Evolutionary conservation across 1,284 basidiomycete genomes (phyloP).

Genomic region (Microbotryum silenes-acaulis): DNA sequence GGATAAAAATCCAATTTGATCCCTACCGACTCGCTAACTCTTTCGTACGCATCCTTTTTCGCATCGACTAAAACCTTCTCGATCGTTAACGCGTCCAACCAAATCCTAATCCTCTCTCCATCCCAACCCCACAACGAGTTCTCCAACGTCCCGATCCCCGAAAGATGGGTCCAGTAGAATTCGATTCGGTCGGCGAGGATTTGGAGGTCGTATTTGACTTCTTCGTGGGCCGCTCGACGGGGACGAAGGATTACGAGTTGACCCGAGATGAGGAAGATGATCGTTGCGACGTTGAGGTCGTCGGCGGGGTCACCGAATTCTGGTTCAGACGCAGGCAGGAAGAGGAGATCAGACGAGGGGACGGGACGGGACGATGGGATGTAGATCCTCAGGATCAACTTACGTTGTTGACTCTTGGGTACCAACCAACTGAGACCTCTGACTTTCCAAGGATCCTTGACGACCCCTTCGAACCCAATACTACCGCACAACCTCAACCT

Average conservation of each 20-base stretch:
- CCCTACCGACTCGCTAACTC: conserved; percentile 83
- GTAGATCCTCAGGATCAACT: conserved; percentile 36
- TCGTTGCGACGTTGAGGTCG: conserved; percentile 86
- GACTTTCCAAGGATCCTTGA: conserved; percentile 74
- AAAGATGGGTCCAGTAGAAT: conserved; percentile 96
- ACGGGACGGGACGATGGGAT: too few species aligned
- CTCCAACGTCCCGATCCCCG: conserved; percentile 83
- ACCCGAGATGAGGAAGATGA: conserved; percentile 92
- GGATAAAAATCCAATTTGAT: conserved; percentile 92
- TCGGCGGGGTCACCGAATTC: conserved; percentile 89
- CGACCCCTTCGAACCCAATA: conserved; percentile 88
- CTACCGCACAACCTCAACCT: conserved; percentile 85
- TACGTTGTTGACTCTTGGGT: conserved; percentile 83
- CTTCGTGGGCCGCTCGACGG: conserved; percentile 53
- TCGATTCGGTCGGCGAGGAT: conserved; percentile 92
- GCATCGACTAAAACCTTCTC: conserved; percentile 48
- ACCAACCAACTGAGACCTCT: conserved; percentile 96
- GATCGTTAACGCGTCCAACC: conserved; percentile 90
- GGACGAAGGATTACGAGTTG: conserved; percentile 71
- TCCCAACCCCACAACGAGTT: conserved; percentile 98
- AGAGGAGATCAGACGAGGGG: neutral
- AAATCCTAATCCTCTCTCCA: conserved; percentile 77
- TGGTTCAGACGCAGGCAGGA: conserved; percentile 37
- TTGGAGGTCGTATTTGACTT: conserved; percentile 96
- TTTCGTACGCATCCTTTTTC: conserved; percentile 44